phyloP scores from a whole-genome alignment of 2,329 filamentous ascomycete species.

The Pestalotiopsis sp. region DNA sequence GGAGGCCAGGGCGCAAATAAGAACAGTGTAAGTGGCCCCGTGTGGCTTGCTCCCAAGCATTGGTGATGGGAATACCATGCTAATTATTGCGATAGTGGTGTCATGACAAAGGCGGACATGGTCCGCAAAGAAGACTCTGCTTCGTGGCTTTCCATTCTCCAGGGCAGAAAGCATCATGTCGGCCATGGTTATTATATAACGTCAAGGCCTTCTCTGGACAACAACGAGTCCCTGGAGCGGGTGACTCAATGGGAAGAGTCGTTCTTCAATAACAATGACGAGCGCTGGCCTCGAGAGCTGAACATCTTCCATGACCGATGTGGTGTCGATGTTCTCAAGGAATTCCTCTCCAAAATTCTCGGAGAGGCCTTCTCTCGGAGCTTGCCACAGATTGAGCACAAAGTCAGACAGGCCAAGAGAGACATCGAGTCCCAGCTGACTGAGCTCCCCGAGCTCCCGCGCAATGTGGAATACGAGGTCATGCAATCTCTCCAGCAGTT shows the following conservation, averaged over 20 bases:
- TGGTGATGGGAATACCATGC: conserved; percentile 23
- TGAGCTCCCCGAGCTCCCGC: conserved; percentile 67
- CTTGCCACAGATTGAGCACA: conserved; percentile 56
- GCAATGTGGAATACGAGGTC: conserved; percentile 69
- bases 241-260: conserved; percentile 53
- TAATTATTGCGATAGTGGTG: conserved; percentile 58
- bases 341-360: conserved; percentile 54
- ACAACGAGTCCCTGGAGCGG: conserved; percentile 51
- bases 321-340: conserved; percentile 55
- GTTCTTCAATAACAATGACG: conserved; percentile 48
- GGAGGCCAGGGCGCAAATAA: conserved; percentile 47
- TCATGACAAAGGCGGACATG: conserved; percentile 85
- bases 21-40: background rate
- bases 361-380: conserved; percentile 56
- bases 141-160: conserved; percentile 68
- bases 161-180: conserved; percentile 61
- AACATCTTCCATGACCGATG: conserved; percentile 49
- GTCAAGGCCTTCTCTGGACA: conserved; percentile 56
- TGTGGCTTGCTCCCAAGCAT: too few species aligned
- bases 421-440: conserved; percentile 57
- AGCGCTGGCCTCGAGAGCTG: conserved; percentile 53
- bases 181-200: conserved; percentile 82
- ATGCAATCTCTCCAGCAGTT: conserved; percentile 62
- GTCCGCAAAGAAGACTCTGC: conserved; percentile 51
- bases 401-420: conserved; percentile 50